A percentile compares a stretch with the other conserved stretches of the same genome.
Conservation (phyloP, 2,329 filamentous ascomycete species). For the Sporothrix globosa region DNA sequence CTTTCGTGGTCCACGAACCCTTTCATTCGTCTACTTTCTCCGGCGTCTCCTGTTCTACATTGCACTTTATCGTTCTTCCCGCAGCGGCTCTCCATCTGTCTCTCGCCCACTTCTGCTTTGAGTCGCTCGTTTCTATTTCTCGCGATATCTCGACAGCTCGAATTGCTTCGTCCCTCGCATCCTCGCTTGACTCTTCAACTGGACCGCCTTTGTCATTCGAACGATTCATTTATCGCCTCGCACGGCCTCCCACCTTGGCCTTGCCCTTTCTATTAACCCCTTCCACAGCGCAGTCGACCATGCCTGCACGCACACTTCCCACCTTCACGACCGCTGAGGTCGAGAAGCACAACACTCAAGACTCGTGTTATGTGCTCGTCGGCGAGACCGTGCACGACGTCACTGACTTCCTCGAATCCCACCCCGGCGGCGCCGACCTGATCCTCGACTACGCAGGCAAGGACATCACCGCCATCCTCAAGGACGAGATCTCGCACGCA, state of each 20-base stretch:
- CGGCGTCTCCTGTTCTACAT: too few relatives aligned
- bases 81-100: background rate
- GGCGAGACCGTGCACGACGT: constrained; percentile 93
- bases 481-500: constrained; percentile 77
- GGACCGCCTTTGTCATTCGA: background rate
- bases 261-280: background rate
- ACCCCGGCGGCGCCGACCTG: constrained; percentile 87
- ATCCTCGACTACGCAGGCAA: constrained; percentile 88
- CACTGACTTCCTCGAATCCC: constrained; percentile 84
- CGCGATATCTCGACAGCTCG: background rate
- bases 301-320: constrained; percentile 81
- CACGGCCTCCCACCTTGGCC: background rate
- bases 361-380: constrained; percentile 92
- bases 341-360: constrained; percentile 72
- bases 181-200: background rate
- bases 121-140: constrained; percentile 6
- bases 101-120: background rate
- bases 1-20: background rate
- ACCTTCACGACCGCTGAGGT: constrained; percentile 82
- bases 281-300: constrained; percentile 44
- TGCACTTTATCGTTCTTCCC: background rate
- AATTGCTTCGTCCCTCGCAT: too few relatives aligned
- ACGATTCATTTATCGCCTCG: background rate
- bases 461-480: constrained; percentile 80
- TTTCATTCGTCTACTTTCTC: background rate